Evolutionary conservation across 208 protist species (phyloP), one percentile per base, ranked within the genome.

Genomic region (Trypanosoma cruzi): DNA sequence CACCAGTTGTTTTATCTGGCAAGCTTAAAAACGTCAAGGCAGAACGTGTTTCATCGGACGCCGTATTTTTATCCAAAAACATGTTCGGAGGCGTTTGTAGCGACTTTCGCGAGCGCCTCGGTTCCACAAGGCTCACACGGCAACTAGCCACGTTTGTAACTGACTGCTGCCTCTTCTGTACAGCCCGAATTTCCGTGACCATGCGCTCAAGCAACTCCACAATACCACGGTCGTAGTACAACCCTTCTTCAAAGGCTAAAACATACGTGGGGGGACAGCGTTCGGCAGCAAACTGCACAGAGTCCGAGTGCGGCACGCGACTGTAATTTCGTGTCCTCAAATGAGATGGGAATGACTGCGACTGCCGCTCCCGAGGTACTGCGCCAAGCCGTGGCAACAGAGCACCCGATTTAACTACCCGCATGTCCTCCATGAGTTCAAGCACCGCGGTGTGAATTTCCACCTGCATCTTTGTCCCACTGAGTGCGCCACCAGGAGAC

Each of bases 181-280:
- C 18, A 1, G 14, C 49, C 14, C 4, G 36, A 0, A 77, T 0
- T 36, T 71, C 64, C 20, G 8, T 49, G 4, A 70, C 16, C 1
- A 77, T 26, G 14, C 71, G 71, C 58, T 50, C 64, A 28, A 77
- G 31, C 29, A 70, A 28, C 37, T 64, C 62, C 10, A 46, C 18
- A 26, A 77, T 36, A 40, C 4, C 52, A 18, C 44, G 54, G 0
- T 77, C 71, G 53, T 65, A 36, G 49, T 71, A 71, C 22, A 60
- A 29, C 20, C 57, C 71, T 16, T 77, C 64, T n/a, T 71, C 64
- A 66, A 77, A 77, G 4, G 71, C 71, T 0, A 77, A 46, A 1
- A 64, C 71, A 61, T 55, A 71, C 18, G 36, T 44, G n/a, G 50
- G 32, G 22, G 44, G 44, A 49, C 44, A 74, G 16, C 6, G 48